Base-by-base conservation (phyloP, 441 rosid species). In the Kokia cookei region DNA sequence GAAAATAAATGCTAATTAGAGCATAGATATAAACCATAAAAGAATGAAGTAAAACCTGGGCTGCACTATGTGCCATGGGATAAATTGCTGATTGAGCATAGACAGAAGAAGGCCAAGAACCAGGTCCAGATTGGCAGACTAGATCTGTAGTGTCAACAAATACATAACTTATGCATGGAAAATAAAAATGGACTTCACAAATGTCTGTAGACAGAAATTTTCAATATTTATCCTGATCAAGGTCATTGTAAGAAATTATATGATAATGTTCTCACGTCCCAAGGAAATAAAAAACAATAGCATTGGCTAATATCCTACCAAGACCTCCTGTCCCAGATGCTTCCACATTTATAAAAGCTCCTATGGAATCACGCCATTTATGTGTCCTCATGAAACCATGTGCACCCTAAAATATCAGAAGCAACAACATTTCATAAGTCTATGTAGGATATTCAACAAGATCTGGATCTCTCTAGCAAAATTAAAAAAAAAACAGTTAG, bases 61-160 rank as follows among this genome's bases (percentile, higher is more conserved):
- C 98, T 65, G 98, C 94, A 84, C 99, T 94, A 83, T 94, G 91
- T 53, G 98, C 99, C 99, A 96, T 96, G 66, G 99, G 98, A 80
- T 90, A 82, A 11, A 85, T 72, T 29, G 99, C 98, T 83, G 98
- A 93, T 81, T 91, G 89, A 55, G 97, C 92, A 76, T 96, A 96
- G 73, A 94, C 76, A 60, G 43, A 80, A 76, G 97, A 94, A 27
- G 98, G 97, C 98, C 96, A 94, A 27, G 96, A 86, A 76, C 95
- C 84, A 80, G 98, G 99, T 73, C 99, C 99, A 79, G 98, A 94
- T 84, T 96, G 98, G 86, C 99, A 96, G 57, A 94, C 95, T 77
- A 96, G 85, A 92, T 96, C 99, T 94, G 87, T 81, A 61, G 75
- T 63, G 50, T 63, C 67, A 81, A 70, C 65, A 78, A 60, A 37